Evolutionary conservation across 345 rosid species (phyloP).

Genomic region (Brassica carinata): DNA sequence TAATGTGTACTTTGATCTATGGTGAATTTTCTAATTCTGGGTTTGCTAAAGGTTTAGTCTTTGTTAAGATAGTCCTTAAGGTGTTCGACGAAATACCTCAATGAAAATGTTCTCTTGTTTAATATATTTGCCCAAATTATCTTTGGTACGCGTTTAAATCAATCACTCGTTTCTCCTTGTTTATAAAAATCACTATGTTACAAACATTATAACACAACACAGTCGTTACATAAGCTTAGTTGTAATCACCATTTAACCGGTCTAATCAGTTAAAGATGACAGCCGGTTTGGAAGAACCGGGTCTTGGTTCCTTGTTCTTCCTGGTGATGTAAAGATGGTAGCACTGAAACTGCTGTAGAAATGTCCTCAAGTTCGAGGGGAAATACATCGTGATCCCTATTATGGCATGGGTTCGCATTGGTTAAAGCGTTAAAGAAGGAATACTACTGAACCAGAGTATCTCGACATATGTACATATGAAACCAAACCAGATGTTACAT

Average conservation of each 20-base stretch:
- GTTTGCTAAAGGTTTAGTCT: not conserved
- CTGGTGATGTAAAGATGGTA: conserved; percentile 26
- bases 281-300: conserved; percentile 23
- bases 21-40: not conserved
- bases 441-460: not conserved
- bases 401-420: not conserved
- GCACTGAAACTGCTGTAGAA: conserved; percentile 37
- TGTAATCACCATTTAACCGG: not conserved
- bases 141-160: not conserved
- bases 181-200: not conserved
- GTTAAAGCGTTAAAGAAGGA: not conserved
- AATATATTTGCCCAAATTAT: not conserved
- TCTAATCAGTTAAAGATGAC: not conserved
- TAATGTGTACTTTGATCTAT: not conserved
- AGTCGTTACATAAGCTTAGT: too few species aligned
- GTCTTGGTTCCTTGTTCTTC: conserved; percentile 32
- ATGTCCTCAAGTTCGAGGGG: conserved; percentile 23
- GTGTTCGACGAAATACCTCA: conserved; percentile 26
- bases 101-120: not conserved
- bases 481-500: conserved; percentile 11
- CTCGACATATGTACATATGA: conserved; percentile 19
- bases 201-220: not conserved
- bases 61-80: not conserved
- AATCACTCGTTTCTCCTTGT: not conserved
- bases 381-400: too few species aligned